These are phyloP conservation scores for Lentinula guzmanii DNA, from an alignment of 768 basidiomycete species.

Conservation along the genomic window DNA sequence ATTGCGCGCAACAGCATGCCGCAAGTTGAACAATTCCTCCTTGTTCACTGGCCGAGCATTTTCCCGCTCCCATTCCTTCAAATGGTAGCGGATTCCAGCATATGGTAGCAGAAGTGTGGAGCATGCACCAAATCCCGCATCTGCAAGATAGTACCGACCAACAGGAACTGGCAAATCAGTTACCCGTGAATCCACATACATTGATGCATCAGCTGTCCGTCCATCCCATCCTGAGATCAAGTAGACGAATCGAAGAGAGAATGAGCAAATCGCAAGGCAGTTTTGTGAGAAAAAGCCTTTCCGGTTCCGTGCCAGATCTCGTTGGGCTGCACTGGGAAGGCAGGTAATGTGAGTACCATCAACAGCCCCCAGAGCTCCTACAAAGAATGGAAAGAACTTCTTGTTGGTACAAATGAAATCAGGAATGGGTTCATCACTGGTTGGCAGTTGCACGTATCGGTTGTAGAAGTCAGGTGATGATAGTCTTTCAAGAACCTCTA, in stretches of 20 bases:
- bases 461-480: slow-evolving; percentile 4
- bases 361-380: slow-evolving; percentile 15
- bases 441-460: slow-evolving; percentile 4
- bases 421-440: not conserved
- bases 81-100: slow-evolving; percentile 17
- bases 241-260: slow-evolving; percentile 17
- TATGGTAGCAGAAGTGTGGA: slow-evolving; percentile 19
- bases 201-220: slow-evolving; percentile 11
- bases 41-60: slow-evolving; percentile 4
- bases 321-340: slow-evolving; percentile 9
- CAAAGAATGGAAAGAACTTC: slow-evolving; percentile 20
- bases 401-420: slow-evolving; percentile 11
- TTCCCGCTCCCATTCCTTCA: slow-evolving; percentile 16
- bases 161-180: slow-evolving; percentile 11
- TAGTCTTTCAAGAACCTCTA: not conserved
- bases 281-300: slow-evolving; percentile 23
- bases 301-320: slow-evolving; percentile 8
- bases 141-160: slow-evolving; percentile 15
- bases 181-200: slow-evolving; percentile 11
- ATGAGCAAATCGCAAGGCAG: slow-evolving; percentile 16
- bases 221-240: slow-evolving; percentile 20
- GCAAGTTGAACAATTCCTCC: slow-evolving; percentile 3
- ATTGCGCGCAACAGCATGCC: slow-evolving; percentile 4
- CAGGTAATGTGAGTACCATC: slow-evolving; percentile 19
- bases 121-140: slow-evolving; percentile 14